phyloP scores from a whole-genome alignment of 495 filamentous ascomycete species.

The Tuber microsphaerosporum region DNA sequence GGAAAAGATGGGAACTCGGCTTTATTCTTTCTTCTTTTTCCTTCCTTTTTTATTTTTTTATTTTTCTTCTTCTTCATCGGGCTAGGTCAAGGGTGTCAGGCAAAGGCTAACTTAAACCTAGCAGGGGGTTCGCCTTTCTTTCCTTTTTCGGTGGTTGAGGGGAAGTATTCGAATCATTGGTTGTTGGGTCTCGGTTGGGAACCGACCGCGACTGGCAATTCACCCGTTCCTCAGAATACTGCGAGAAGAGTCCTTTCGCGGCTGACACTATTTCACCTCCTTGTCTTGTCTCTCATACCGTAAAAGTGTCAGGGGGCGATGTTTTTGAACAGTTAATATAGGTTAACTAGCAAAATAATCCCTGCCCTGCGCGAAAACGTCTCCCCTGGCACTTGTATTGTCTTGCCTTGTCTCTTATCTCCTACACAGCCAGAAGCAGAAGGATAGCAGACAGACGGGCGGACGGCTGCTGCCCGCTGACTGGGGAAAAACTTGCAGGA shows the following conservation, averaged over 20 bases:
- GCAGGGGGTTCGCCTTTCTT: not conserved
- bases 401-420: not conserved
- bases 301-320: too few species aligned
- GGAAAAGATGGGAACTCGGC: not conserved
- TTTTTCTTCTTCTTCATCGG: not conserved
- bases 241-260: not conserved
- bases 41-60: not conserved
- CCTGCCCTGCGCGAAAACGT: too few species aligned
- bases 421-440: not conserved
- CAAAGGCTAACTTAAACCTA: not conserved
- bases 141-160: not conserved
- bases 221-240: not conserved
- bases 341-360: too few species aligned
- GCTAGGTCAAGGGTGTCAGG: not conserved
- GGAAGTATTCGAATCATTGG: not conserved
- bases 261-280: not conserved
- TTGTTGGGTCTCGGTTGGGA: not conserved
- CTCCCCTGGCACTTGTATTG: not conserved
- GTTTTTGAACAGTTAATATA: too few species aligned
- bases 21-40: not conserved
- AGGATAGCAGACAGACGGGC: not conserved
- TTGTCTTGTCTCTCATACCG: not conserved
- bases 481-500: not conserved
- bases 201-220: not conserved
- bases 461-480: not conserved